Evolutionary conservation across 2,329 filamentous ascomycete genomes (phyloP), one percentile per base, ranked within the genome.

Genomic region (Pseudomassariella vexata): DNA sequence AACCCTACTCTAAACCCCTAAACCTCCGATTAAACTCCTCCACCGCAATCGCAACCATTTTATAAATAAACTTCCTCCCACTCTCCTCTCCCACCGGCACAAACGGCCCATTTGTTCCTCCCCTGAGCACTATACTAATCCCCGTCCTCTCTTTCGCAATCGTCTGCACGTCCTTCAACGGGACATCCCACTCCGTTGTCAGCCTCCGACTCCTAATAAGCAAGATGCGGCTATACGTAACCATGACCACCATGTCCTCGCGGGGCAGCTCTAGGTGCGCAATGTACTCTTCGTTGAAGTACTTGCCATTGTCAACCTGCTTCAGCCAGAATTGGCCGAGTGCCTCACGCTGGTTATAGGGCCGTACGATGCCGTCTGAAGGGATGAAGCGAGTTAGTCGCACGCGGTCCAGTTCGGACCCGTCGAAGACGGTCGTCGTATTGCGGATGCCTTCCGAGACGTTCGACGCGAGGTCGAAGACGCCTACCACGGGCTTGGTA

Each of bases 291-390:
- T 98, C 92, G 62, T 94, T 83, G 73, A 98, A 98, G 68, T 90
- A 96, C 57, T 89, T 92, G 40, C 92, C 92, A 44, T 95, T 92
- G 61, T 98, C 92, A 9, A 94, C 79, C 37, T 95, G 94, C 70
- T 98, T 98, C 43, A 98, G 79, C 94, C 92, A 98, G 67, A 87
- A 95, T 57, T 98, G 92, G 1, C 92, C 92, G 3, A 98, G 78
- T 0, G 92, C 89, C 66, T 98, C 92, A 28, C 92, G 85, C 54
- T 94, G 85, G 35, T 82, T 89, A 67, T 95, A 98, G 0, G 92
- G 89, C 3, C 90, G 82, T 20, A 98, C 89, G 38, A 98, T 85
- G 24, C 92, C 92, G 55, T 98, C 90, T 24, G 81, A 77, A 11
- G 87, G 85, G 39, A 98, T 87, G 63, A 94, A 95, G 12, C 92